Evolutionary conservation across 2,329 filamentous ascomycete species (phyloP).

Genomic region (Colletotrichum truncatum): DNA sequence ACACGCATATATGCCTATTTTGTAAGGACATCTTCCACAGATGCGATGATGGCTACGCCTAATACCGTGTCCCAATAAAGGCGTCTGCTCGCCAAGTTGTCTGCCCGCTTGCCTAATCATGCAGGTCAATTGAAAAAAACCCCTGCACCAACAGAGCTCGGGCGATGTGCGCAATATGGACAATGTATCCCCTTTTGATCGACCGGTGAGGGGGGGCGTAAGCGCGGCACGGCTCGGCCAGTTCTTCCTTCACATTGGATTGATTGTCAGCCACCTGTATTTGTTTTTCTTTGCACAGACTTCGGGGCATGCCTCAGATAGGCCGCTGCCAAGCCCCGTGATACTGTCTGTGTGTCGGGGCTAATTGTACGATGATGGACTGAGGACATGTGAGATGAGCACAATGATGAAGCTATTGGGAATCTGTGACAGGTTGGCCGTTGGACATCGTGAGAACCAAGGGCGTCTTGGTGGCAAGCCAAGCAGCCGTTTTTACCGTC

Average conservation of each 20-base stretch:
- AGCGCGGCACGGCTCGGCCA: constrained; percentile 29
- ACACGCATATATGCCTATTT: neutral
- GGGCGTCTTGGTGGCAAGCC: neutral
- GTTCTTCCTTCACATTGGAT: neutral
- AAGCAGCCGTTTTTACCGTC: too few species aligned
- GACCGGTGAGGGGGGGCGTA: constrained; percentile 21
- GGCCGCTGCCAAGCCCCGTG: neutral
- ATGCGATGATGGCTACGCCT: too few species aligned
- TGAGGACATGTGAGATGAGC: constrained; percentile 10
- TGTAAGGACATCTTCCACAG: constrained; percentile 13
- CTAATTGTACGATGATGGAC: constrained; percentile 11
- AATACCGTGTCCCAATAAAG: constrained; percentile 4
- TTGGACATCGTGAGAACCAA: neutral
- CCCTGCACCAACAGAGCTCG: constrained; percentile 10
- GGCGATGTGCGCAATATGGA: constrained; percentile 15
- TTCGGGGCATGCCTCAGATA: neutral
- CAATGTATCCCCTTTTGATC: constrained; percentile 17
- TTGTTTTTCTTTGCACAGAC: neutral
- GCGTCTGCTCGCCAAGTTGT: neutral
- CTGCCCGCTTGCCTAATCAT: neutral
- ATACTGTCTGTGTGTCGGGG: neutral
- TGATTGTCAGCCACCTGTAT: neutral
- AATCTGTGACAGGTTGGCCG: neutral
- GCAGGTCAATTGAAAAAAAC: neutral
- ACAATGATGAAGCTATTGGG: constrained; percentile 2